Evolutionary conservation across 2,329 filamentous ascomycete genomes (phyloP), one percentile per base, ranked within the genome.

Genomic region (Talaromyces sp.): DNA sequence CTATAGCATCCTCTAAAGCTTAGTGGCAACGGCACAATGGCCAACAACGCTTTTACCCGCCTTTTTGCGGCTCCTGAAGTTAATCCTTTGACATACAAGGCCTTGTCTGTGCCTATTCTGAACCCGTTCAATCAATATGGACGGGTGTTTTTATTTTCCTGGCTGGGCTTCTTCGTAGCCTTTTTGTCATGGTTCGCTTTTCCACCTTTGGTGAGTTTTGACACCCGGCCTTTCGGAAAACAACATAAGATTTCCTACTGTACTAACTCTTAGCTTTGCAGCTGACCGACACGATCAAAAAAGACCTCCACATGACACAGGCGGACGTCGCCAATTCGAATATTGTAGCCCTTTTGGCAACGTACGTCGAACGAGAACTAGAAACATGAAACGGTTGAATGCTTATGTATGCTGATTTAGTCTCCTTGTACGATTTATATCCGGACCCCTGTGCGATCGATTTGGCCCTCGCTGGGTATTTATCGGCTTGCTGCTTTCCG

Each of bases 131-230:
- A 96, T 73, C 79, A 86, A 67, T 92, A 96, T 79, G 92, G 91
- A 41, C 84, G 91, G 7, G 91, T 95, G 0, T 96, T 96, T 76
- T 91, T 93, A 80, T 96, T 96, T 78, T 89, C 89, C 1, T 95
- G 90, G 86, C 82, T 92, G 54, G 90, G 90, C 2, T 95, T 95
- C 75, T 87, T 95, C 83, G 84, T 93, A 58, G 89, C 90, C 8
- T 96, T 96, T 76, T 90, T 91, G 83, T 92, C 90, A 11, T 96
- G 84, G 84, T 96, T 96, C 79, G 89, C 92, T 1, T 96, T 96
- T 75, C 90, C 92, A 65, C 92, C 92, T 66, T 79, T 95, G 71
- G 87, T 91, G 81, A 77, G 83, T 74, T 41, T 41, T 11, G 13
- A 3, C 41, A 41, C 32, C 3, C 14, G 21, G 24, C 1, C 11